A percentile compares a stretch with the other conserved stretches of the same genome.
phyloP scores from a whole-genome alignment of 305 asterid species.

The Salvia sclarea region DNA sequence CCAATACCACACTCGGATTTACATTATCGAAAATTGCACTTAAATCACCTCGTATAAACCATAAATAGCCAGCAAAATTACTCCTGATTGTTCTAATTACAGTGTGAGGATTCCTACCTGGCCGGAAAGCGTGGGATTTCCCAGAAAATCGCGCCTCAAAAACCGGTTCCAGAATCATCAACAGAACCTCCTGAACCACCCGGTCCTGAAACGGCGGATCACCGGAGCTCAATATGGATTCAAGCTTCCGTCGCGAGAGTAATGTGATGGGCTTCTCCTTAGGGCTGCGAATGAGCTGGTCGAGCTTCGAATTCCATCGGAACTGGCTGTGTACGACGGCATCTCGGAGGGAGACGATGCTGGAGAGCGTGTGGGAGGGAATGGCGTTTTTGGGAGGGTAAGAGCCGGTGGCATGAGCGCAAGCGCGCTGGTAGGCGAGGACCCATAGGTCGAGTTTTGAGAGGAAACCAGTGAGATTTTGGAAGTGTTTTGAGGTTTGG shows the following conservation, averaged over 20 bases:
- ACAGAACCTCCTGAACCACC: constrained; percentile 77
- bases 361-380: constrained; percentile 51
- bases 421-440: constrained; percentile 90
- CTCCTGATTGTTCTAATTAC: constrained; percentile 90
- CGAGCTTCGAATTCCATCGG: constrained; percentile 64
- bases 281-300: constrained; percentile 63
- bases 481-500: constrained; percentile 61
- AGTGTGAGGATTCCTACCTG: constrained; percentile 89
- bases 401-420: constrained; percentile 81
- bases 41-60: constrained; percentile 87
- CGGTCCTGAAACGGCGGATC: constrained; percentile 71
- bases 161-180: constrained; percentile 83
- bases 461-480: constrained; percentile 83
- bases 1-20: constrained; percentile 51
- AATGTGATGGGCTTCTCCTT: constrained; percentile 51
- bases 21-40: constrained; percentile 52
- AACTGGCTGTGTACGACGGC: constrained; percentile 64
- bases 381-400: constrained; percentile 79
- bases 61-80: constrained; percentile 90
- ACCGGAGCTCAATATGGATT: constrained; percentile 49
- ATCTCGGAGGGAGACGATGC: constrained; percentile 59
- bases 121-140: constrained; percentile 83
- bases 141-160: constrained; percentile 75
- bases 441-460: constrained; percentile 87
- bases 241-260: constrained; percentile 62